A percentile compares a stretch with the other conserved stretches of the same genome.
Evolutionary conservation across 768 basidiomycete species (phyloP).

Genomic region (Podaxis mareebaensis): DNA sequence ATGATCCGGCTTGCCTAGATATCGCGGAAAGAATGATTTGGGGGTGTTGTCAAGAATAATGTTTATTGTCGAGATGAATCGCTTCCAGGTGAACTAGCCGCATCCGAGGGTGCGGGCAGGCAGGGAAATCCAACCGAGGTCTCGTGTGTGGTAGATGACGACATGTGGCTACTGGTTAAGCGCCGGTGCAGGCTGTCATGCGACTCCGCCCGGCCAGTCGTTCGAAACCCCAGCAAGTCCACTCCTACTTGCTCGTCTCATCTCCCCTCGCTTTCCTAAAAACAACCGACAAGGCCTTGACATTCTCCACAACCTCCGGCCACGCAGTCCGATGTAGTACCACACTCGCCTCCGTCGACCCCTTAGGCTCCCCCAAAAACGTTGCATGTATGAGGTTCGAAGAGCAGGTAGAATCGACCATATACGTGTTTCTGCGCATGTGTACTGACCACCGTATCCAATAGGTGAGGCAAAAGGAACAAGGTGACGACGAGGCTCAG

Average conservation of each 20-base stretch:
- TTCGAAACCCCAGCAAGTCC: not conserved
- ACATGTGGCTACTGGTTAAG: too few relatives aligned
- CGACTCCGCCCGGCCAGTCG: too few relatives aligned
- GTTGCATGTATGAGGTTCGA: conserved; percentile 69
- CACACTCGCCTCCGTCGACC: not conserved
- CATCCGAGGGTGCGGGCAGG: too few relatives aligned
- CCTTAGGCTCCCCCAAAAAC: not conserved
- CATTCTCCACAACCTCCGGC: conserved; percentile 1
- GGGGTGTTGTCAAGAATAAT: too few relatives aligned
- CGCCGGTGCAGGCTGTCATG: too few relatives aligned
- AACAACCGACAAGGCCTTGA: not conserved
- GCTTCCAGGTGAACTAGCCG: too few relatives aligned
- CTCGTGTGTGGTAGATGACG: too few relatives aligned
- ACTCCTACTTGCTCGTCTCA: not conserved
- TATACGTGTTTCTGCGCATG: not conserved
- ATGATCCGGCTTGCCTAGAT: too few relatives aligned
- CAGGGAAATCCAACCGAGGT: too few relatives aligned
- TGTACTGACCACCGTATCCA: not conserved
- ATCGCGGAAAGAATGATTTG: too few relatives aligned
- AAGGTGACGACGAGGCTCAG: conserved; percentile 98
- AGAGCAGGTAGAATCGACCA: conserved; percentile 63
- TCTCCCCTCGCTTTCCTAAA: conserved; percentile 6
- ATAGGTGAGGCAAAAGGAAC: conserved; percentile 87
- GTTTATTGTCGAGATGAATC: too few relatives aligned
- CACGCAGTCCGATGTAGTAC: not conserved